Base-by-base conservation (phyloP, 2,329 filamentous ascomycete species). In the Ustilaginoidea virens region DNA sequence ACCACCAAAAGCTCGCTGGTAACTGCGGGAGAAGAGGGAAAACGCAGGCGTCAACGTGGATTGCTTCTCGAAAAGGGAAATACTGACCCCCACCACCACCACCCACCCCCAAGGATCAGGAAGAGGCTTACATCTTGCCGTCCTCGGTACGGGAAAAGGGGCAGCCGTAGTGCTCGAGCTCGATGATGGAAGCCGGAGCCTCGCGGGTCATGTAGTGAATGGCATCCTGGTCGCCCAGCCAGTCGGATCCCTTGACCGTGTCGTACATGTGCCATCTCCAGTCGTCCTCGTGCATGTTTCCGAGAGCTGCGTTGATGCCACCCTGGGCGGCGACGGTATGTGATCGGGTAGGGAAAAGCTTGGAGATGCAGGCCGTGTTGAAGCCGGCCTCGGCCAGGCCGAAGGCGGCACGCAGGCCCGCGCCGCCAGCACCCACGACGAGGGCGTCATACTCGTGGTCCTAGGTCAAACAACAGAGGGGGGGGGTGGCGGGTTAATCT, bases 261-360 rank as follows among this genome's bases (percentile, higher is more conserved):
- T 94, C 86, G 66, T 94, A 94, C 86, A 94, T 94, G 63, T 94
- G 86, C 86, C 86, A 94, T 66, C 85, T 76, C 86, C 86, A 94
- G 63, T 94, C 85, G 49, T 94, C 86, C 65, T 87, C 74, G 68
- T 93, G 85, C 86, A 94, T 94, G 64, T 92, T 93, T 50, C 81
- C 81, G 32, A 90, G 67, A 29, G 81, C 81, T 32, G 81, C 81
- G 55, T 90, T 90, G 66, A 90, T 87, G 49, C 81, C 81, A 51
- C 81, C 81, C 56, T 79, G 74, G 23, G 74, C 74, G 33, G 81
- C 81, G 45, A 90, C 81, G 7, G 81, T 90, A 58, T 90, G 81
- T 53, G 70, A 78, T 66, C 81, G 68, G 29, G 81, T 90, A 28
- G 81, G 81, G 63, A 87, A 87, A 35, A 87, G 73, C 66, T 87